phyloP scores from a whole-genome alignment of 106 monocot genomes.

The Dactylorhiza incarnata region DNA sequence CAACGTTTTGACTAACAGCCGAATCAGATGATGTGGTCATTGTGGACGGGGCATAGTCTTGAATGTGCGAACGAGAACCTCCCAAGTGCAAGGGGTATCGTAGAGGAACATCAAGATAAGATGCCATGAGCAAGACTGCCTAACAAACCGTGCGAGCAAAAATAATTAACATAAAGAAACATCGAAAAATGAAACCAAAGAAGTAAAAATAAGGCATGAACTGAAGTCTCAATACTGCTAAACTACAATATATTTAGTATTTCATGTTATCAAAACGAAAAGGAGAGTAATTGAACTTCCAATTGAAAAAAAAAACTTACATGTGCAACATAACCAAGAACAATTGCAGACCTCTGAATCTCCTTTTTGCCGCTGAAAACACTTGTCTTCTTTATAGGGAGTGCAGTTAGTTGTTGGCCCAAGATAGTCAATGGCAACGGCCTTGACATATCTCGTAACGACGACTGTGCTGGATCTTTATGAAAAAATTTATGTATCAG shows the following conservation, averaged over 20 bases:
- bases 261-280: background rate
- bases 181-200: background rate
- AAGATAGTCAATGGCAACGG: slow-evolving; percentile 49
- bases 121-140: slow-evolving; percentile 71
- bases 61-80: slow-evolving; percentile 78
- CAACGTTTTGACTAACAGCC: slow-evolving; percentile 14
- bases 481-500: slow-evolving; percentile 8
- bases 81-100: slow-evolving; percentile 70
- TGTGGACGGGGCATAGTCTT: slow-evolving; percentile 65
- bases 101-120: slow-evolving; percentile 71
- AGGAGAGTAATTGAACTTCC: background rate
- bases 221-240: background rate
- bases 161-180: background rate
- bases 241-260: background rate
- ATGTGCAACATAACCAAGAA: slow-evolving; percentile 92
- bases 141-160: slow-evolving; percentile 15
- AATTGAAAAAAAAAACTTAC: slow-evolving; percentile 36
- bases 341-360: slow-evolving; percentile 70
- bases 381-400: slow-evolving; percentile 55
- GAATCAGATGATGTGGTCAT: slow-evolving; percentile 41
- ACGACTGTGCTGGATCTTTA: slow-evolving; percentile 21
- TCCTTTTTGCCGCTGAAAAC: slow-evolving; percentile 80
- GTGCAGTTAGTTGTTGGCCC: slow-evolving; percentile 55
- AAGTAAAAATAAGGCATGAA: background rate
- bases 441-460: slow-evolving; percentile 25